phyloP scores from a whole-genome alignment of 495 filamentous ascomycete species.

The Rusavskia elegans region DNA sequence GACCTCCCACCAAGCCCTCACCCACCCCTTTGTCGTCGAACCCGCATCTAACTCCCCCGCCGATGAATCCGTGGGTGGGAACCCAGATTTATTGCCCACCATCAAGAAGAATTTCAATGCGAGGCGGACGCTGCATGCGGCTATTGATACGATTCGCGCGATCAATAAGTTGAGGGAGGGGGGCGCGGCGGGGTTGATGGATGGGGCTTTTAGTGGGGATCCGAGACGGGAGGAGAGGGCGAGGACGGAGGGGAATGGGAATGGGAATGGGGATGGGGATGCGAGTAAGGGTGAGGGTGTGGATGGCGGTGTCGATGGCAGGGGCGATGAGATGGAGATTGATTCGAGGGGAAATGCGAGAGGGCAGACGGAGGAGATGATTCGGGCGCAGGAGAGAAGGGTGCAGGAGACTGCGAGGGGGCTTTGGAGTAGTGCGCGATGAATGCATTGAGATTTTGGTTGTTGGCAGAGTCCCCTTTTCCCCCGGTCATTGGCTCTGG shows the following conservation, averaged over 20 bases:
- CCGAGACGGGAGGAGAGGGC: conserved; percentile 33
- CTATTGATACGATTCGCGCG: conserved; percentile 94
- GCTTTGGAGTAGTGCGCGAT: conserved; percentile 27
- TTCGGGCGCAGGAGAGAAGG: conserved; percentile 41
- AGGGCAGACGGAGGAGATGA: conserved; percentile 51
- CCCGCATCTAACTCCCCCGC: conserved; percentile 17
- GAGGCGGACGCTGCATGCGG: conserved; percentile 78
- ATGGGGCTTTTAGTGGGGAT: conserved; percentile 50
- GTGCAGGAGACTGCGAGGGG: conserved; percentile 45
- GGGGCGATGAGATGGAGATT: conserved; percentile 29
- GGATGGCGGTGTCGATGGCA: neutral
- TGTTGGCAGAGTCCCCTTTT: too few species aligned
- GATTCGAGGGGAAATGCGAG: conserved; percentile 42
- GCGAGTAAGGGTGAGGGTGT: too few species aligned
- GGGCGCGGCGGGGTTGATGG: conserved; percentile 61
- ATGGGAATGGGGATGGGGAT: conserved; percentile 16
- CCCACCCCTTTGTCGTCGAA: conserved; percentile 71
- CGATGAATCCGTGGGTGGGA: conserved; percentile 10
- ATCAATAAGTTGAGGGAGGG: conserved; percentile 93
- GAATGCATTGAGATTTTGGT: neutral
- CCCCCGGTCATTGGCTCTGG: too few species aligned
- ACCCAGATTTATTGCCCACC: conserved; percentile 65
- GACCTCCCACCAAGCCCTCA: conserved; percentile 87
- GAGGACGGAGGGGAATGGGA: conserved; percentile 6
- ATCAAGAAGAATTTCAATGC: conserved; percentile 99